Base-by-base conservation (phyloP, 1,284 basidiomycete species). In the Boletus mariae region DNA sequence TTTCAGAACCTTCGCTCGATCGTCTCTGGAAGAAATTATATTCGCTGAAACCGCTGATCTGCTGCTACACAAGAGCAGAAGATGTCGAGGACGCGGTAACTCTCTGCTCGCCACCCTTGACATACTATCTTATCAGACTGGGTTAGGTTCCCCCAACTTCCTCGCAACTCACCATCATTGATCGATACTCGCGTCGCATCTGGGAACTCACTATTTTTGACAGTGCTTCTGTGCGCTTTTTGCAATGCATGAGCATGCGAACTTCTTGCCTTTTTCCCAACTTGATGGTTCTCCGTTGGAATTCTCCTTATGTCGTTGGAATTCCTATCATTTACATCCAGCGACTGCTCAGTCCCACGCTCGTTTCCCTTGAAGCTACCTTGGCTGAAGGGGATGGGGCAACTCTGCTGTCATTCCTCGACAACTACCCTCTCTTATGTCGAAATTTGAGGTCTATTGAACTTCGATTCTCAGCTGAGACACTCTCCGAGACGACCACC, bases 21-120 rank as follows among this genome's bases (percentile, higher is more conserved):
- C 29, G 46, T 47, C 41, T 62, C n/a, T 61, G 60, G 60, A 50
- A 20, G 41, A 38, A 17, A 8, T 25, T 57, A 20, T 2, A 1
- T 23, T 62, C 60, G 2, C 61, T 64, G 17, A 4, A 45, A 23
- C 60, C 61, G 4, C 25, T 64, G 2, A 38, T 64, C 23, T 47
- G 53, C 10, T 64, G 52, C n/a, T 59, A 59, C 20, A 49, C 35
- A 1, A 31, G 15, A 8, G 4, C 6, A 28, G 40, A 34, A 25
- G 28, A 49, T 13, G 12, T 44, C 20, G 23, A 55, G n/a, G 32
- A 48, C 9, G 1, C 0, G 41, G 59, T 52, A 40, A 34, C 3
- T 34, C 6, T 11, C 17, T 41, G 1, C n/a, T n/a, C 11, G 11
- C 5, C 11, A 25, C 0, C 23, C 28, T 11, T 34, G 23, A 15